A percentile compares a stretch with the other conserved stretches of the same genome.
Conservation (phyloP, 2,329 filamentous ascomycete genomes). For the Ophiostoma himal-ulmi region DNA sequence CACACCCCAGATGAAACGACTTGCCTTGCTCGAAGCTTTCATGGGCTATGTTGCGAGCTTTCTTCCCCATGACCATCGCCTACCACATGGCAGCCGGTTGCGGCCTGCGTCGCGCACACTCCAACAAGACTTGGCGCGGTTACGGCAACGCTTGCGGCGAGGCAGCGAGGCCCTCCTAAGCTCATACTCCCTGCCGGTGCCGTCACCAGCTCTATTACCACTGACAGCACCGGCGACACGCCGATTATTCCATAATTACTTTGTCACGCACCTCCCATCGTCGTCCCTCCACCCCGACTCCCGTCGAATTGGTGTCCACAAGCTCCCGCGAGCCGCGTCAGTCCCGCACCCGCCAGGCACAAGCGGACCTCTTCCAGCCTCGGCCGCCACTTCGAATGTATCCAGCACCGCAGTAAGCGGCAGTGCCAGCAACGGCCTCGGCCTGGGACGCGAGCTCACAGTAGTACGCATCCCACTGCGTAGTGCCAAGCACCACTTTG, state of each 20-base stretch:
- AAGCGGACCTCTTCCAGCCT: conserved; percentile 48
- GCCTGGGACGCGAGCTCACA: conserved; percentile 65
- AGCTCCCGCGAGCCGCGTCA: conserved; percentile 78
- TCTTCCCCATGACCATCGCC: conserved; percentile 14
- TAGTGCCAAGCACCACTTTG: conserved; percentile 94
- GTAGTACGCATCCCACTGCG: conserved; percentile 91
- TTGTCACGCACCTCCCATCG: conserved; percentile 90
- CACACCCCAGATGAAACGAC: conserved; percentile 11
- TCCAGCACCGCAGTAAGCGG: conserved; percentile 45
- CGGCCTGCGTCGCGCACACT: background rate
- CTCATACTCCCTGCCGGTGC: background rate
- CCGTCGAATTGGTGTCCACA: conserved; percentile 59
- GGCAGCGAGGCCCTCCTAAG: background rate
- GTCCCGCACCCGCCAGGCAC: conserved; percentile 59
- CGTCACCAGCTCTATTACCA: background rate
- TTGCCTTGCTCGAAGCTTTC: conserved; percentile 26
- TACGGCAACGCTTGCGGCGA: conserved; percentile 14
- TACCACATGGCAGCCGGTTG: background rate
- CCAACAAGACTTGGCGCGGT: background rate
- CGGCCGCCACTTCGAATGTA: conserved; percentile 29
- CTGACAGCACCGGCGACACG: conserved; percentile 13
- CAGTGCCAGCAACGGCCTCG: conserved; percentile 30
- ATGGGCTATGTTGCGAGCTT: conserved; percentile 26
- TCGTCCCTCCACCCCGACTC: conserved; percentile 89
- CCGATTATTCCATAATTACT: conserved; percentile 82